phyloP scores from a whole-genome alignment of 345 rosid genomes.

The Chamaenerion angustifolium region DNA sequence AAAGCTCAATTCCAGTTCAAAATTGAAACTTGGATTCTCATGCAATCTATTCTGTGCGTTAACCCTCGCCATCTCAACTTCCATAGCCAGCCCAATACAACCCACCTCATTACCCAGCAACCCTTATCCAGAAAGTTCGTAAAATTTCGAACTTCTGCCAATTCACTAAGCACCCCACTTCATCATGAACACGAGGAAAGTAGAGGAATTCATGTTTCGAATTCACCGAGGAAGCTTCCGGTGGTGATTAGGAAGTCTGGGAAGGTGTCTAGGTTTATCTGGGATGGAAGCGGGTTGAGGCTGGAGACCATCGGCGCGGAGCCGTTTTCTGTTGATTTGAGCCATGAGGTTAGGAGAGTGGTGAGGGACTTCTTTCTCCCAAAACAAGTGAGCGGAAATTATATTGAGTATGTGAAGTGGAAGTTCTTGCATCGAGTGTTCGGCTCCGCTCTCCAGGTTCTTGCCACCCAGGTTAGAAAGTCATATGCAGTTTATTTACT shows the following conservation, averaged over 20 bases:
- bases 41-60: slow-evolving; percentile 30
- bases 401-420: slow-evolving; percentile 73
- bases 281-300: slow-evolving; percentile 37
- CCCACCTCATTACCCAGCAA: slow-evolving; percentile 4
- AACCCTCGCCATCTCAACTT: slow-evolving; percentile 10
- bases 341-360: slow-evolving; percentile 25
- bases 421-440: slow-evolving; percentile 78
- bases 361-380: slow-evolving; percentile 64
- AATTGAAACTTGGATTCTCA: slow-evolving; percentile 11
- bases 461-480: slow-evolving; percentile 73
- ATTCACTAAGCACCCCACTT: slow-evolving; percentile 24
- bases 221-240: slow-evolving; percentile 23
- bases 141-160: slow-evolving; percentile 11
- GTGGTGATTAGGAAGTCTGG: slow-evolving; percentile 35
- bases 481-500: neutral
- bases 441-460: slow-evolving; percentile 86
- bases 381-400: slow-evolving; percentile 45
- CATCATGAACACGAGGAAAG: slow-evolving; percentile 24
- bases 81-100: slow-evolving; percentile 16
- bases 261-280: slow-evolving; percentile 42
- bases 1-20: too few species aligned
- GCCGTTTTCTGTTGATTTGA: slow-evolving; percentile 20
- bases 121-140: slow-evolving; percentile 7
- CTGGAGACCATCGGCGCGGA: slow-evolving; percentile 26
- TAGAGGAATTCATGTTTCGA: slow-evolving; percentile 5